Evolutionary conservation across 78 protist genomes (phyloP), one percentile per base, ranked within the genome.

Genomic region (Paratrimastix pyriformis): DNA sequence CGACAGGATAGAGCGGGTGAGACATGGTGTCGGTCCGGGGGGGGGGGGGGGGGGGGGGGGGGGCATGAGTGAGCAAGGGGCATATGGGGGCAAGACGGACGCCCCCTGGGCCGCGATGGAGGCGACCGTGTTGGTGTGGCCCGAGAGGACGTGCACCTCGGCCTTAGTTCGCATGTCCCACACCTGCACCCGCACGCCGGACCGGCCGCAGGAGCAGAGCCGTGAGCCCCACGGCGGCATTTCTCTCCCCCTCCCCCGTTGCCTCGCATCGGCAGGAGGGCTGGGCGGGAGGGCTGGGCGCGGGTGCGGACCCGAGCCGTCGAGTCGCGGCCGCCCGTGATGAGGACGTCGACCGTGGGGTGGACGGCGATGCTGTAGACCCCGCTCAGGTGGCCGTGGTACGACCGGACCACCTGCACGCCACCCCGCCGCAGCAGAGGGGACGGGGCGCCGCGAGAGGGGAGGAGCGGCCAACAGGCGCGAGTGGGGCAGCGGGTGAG

Each of bases 81-180:
- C n/a, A n/a, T n/a, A n/a, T n/a, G n/a, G n/a, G n/a, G n/a, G n/a
- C n/a, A n/a, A n/a, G n/a, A n/a, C n/a, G n/a, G 59, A 82, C 13
- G 81, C 48, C 0, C 57, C 58, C 72, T 93, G 97, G 3, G 95
- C 38, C 8, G 9, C 32, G n/a, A 95, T 60, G 2, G 88, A 7
- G 0, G 13, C 59, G 3, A 95, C 90, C 3, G 93, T 64, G 35
- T 68, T 66, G 21, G 18, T 40, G 80, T 95, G 98, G 33, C 98
- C 97, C 1, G 66, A 8, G 45, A 96, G 48, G 13, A 37, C 21
- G 46, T 72, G 83, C 9, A 94, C 82, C 0, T 75, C 42, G 3
- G 66, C 43, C 33, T 81, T 77, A 15, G 97, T 87, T 4, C 99
- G 85, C 58, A 96, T 83, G 66, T 96, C 99, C 99, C 99, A 96